phyloP scores from a whole-genome alignment of 2,329 filamentous ascomycete species.

The Pestalotiopsis fici region DNA sequence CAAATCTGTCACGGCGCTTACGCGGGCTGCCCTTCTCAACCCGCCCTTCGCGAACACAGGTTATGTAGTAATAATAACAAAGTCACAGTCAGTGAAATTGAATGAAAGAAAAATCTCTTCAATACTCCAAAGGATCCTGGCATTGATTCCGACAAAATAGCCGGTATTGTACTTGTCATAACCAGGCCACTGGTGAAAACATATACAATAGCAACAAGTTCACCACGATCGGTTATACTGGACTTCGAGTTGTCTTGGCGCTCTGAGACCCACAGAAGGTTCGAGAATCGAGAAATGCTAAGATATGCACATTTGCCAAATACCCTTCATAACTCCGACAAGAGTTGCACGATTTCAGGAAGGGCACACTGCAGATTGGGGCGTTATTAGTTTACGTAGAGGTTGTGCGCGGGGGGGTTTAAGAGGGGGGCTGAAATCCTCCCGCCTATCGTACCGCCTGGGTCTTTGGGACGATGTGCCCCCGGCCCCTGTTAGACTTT shows the following conservation, averaged over 20 bases:
- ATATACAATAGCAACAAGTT: background rate
- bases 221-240: background rate
- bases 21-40: background rate
- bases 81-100: too few relatives aligned
- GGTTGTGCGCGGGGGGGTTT: background rate
- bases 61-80: background rate
- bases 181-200: too few relatives aligned
- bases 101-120: too few relatives aligned
- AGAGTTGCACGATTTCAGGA: background rate
- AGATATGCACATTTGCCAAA: background rate
- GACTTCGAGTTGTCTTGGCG: background rate
- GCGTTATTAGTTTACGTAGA: background rate
- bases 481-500: conserved; percentile 8
- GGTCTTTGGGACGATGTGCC: background rate
- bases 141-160: too few relatives aligned
- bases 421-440: background rate
- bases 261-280: conserved; percentile 39
- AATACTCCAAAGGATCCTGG: too few relatives aligned
- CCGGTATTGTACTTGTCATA: too few relatives aligned
- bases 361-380: background rate
- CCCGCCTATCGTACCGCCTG: background rate
- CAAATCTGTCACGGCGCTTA: background rate
- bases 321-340: background rate
- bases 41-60: too few relatives aligned
- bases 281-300: conserved; percentile 36